Percentiles rank a stretch among this genome's conserved stretches.
Conservation (phyloP, 352 stramenopile species). For the Phytophthora pisi region DNA sequence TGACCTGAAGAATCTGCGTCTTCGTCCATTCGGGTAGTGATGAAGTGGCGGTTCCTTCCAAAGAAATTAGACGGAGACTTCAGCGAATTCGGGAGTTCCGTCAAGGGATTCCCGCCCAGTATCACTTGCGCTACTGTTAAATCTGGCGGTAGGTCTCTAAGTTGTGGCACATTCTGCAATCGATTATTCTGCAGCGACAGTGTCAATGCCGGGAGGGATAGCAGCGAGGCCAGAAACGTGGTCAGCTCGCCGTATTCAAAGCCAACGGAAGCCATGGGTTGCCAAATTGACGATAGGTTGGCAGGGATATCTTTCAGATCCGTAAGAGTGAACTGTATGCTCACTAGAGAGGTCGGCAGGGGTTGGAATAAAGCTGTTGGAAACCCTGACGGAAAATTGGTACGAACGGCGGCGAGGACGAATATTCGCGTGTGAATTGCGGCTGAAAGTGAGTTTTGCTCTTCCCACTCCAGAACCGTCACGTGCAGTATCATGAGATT, state of each 20-base stretch:
- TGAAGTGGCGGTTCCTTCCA: background rate
- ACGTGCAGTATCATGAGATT: slow-evolving; percentile 5
- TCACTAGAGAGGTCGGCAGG: background rate
- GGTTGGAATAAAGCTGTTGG: background rate
- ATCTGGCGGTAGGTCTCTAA: background rate
- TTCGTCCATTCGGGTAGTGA: slow-evolving; percentile 1
- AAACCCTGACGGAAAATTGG: background rate
- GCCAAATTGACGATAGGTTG: background rate
- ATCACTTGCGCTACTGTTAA: background rate
- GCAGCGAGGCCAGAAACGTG: background rate
- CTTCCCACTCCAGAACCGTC: slow-evolving; percentile 6
- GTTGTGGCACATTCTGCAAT: background rate
- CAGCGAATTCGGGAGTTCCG: background rate
- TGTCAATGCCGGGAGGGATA: background rate
- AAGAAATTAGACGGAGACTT: background rate
- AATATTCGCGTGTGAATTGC: background rate
- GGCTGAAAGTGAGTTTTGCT: background rate
- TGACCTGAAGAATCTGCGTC: background rate
- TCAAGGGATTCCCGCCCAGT: slow-evolving; percentile 3
- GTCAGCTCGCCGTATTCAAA: slow-evolving; percentile 7
- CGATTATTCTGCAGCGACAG: slow-evolving; percentile 10
- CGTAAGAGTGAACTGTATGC: background rate
- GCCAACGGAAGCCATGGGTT: slow-evolving; percentile 5
- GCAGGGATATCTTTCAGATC: background rate
- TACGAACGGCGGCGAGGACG: background rate